phyloP scores from a whole-genome alignment of 306 rosid genomes.

The Vigna mungo region DNA sequence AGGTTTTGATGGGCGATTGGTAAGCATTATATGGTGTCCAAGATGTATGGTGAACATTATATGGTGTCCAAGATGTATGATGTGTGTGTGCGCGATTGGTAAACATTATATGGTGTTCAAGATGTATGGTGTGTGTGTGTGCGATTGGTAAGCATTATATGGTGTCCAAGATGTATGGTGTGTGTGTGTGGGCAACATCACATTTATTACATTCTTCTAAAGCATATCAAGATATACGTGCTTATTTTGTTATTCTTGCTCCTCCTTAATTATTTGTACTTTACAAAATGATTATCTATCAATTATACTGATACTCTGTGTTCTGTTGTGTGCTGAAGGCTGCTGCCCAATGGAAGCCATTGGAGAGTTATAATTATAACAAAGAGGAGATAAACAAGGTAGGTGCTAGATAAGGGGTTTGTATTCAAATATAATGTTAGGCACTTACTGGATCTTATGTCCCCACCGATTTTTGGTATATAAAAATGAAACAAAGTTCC shows the following conservation, averaged over 20 bases:
- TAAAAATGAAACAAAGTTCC: conserved; percentile 30
- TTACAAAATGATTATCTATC: conserved; percentile 3
- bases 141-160: too few species aligned
- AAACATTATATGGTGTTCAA: too few species aligned
- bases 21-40: conserved; percentile 59
- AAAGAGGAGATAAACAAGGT: conserved; percentile 98
- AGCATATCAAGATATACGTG: conserved; percentile 10
- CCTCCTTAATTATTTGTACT: conserved; percentile 27
- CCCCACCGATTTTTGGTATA: conserved; percentile 16
- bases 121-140: too few species aligned
- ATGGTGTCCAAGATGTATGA: too few species aligned
- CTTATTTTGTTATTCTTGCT: conserved; percentile 32
- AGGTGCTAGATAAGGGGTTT: conserved; percentile 26
- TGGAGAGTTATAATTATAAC: conserved; percentile 76
- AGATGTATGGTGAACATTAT: too few species aligned
- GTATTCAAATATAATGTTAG: conserved; percentile 35
- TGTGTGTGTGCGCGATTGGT: too few species aligned
- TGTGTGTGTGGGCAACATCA: neutral
- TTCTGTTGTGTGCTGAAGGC: conserved; percentile 63
- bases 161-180: too few species aligned
- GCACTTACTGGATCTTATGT: conserved; percentile 36
- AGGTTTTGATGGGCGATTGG: conserved; percentile 86
- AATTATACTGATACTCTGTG: conserved; percentile 38
- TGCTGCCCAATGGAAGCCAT: conserved; percentile 59
- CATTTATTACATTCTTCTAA: conserved; percentile 25